Percentiles rank a stretch among this genome's conserved stretches.
Evolutionary conservation across 2,329 filamentous ascomycete species (phyloP).

Genomic region (Amauroascus verrucosus): DNA sequence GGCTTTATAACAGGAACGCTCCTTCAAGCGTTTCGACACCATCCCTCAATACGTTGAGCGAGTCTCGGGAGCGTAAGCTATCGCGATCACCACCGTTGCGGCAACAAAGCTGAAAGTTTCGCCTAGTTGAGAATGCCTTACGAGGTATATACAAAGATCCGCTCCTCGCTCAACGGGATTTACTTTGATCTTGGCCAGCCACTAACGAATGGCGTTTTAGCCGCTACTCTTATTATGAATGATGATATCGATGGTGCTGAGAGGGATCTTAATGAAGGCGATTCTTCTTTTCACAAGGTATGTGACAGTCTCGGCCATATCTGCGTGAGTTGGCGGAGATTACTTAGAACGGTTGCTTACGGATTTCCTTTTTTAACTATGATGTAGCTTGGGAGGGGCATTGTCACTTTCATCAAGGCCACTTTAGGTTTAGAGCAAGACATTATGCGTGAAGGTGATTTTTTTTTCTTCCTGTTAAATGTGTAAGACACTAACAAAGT

Average conservation of each 20-base stretch:
- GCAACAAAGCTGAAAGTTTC: slow-evolving; percentile 3
- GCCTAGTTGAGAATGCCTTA: slow-evolving; percentile 35
- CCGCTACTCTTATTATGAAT: slow-evolving; percentile 67
- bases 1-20: slow-evolving; percentile 37
- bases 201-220: slow-evolving; percentile 25
- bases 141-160: slow-evolving; percentile 27
- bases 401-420: slow-evolving; percentile 75
- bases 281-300: slow-evolving; percentile 77
- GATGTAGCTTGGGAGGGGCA: slow-evolving; percentile 61
- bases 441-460: slow-evolving; percentile 63
- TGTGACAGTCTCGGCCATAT: slow-evolving; percentile 11
- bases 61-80: slow-evolving; percentile 42
- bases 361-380: neutral
- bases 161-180: too few species aligned
- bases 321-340: neutral
- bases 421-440: slow-evolving; percentile 87
- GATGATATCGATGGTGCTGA: slow-evolving; percentile 84
- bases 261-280: slow-evolving; percentile 56
- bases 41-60: slow-evolving; percentile 48
- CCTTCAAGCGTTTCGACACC: slow-evolving; percentile 39
- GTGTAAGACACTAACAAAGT: neutral
- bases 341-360: neutral
- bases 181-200: neutral
- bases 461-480: slow-evolving; percentile 13
- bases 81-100: neutral